Base-by-base conservation (phyloP, 73 alveolate species). In the Effrenium voratum region DNA sequence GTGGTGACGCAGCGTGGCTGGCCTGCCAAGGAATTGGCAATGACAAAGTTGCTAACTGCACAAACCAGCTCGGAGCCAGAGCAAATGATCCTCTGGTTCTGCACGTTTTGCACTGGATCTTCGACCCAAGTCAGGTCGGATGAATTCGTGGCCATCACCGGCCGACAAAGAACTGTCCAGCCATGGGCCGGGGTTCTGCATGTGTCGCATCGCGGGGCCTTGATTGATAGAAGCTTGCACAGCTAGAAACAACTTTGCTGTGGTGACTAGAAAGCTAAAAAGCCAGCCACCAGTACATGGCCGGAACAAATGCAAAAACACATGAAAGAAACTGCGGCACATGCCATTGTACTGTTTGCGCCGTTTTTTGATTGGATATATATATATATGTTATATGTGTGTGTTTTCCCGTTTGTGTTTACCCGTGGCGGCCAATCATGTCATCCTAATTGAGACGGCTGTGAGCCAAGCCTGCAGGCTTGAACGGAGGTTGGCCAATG, bases 1-100 rank as follows among this genome's bases (percentile, higher is more conserved):
- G 4, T 19, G 10, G 83, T 34, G 32, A 32, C 83, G 15, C 3
- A 34, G 47, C 2, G 45, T 10, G 83, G 26, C 15, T 40, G 3
- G 86, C 95, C 95, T 34, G 85, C 95, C 38, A 87, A 50, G 52
- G 95, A 87, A 34, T 44, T 60, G 95, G 85, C 63, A 50, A 87
- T 87, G 72, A 87, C 36, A 40, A 63, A 87, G 85, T 87, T 87
- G 95, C 95, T 87, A 57, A 87, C 24, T 8, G 95, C 95, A 52
- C 68, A 52, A 52, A n/a, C n/a, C n/a, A n/a, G n/a, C n/a, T n/a
- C n/a, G n/a, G 82, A 70, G 82, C 82, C 82, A 70, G 49, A 36
- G 82, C 82, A 70, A 6, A 30, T 70, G 32, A 70, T 28, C 45
- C 38, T 70, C 49, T n/a, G 49, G 28, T 70, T 19, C 82, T 70